Evolutionary conservation across 2,329 filamentous ascomycete genomes (phyloP), one percentile per base, ranked within the genome.

Genomic region (Fusarium beomiforme): DNA sequence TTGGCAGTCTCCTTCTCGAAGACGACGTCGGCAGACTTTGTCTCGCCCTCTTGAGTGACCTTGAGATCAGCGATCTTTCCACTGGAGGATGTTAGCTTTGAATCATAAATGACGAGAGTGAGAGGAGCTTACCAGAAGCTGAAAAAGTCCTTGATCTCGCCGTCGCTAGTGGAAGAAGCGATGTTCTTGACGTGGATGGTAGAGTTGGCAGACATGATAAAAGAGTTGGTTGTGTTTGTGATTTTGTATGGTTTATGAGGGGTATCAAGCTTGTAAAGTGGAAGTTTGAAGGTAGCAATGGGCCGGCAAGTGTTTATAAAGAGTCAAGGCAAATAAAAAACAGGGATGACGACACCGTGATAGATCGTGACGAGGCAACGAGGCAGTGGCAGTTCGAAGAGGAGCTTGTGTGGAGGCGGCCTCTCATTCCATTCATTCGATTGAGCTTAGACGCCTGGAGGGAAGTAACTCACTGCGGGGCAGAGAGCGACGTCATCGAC

Each of bases 1-100:
- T 95, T 95, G 54, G 96, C 96, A 17, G 95, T 97, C 81, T 95
- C 91, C 86, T 98, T 98, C 84, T 98, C 96, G 79, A 99, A 99
- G 56, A 91, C 95, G 70, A 99, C 95, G n/a, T 91, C 93, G 63
- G 96, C 96, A 53, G 91, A 91, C 84, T 98, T 94, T 74, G 88
- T 86, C 73, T 91, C 88, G 78, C 89, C 89, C 82, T 83, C 83
- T 37, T 90, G 83, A 31, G 90, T 93, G 78, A 98, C 88, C 64
- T 93, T 91, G 81, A 99, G 88, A 76, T 89, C 88, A 74, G 90
- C 91, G 81, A 99, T 97, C 87, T 98, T 98, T 81, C 96, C 96
- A 80, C 94, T 96, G 79, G 12, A 21, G 23, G 33, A 16, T 33
- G 70, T 79, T 72, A 78, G 76, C 47, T 50, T 8, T 39, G 4